Evolutionary conservation across 1,284 basidiomycete species (phyloP), one percentile per base, ranked within the genome.

Genomic region (Tremellales sp.): DNA sequence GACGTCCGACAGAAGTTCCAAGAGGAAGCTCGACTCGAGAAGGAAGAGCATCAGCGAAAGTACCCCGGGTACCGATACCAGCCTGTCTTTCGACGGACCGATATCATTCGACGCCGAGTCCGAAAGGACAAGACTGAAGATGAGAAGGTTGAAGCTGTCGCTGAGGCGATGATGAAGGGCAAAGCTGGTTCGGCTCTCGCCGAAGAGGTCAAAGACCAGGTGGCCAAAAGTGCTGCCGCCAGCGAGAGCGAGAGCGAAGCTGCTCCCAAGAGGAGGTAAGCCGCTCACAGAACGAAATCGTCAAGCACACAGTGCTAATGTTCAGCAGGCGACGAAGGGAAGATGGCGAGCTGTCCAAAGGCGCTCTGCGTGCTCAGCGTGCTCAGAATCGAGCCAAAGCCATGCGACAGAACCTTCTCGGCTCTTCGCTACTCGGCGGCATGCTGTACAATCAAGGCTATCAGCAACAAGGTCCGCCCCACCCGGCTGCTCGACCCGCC

Each of bases 21-120:
- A 39, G 67, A 70, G 46, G 53, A 65, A 50, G 70, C 70, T 3
- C 51, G 62, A 15, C 47, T 61, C 40, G 70, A 72, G 44, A 72
- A 72, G 45, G 68, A 70, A 44, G 70, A 72, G 48, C 70, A 72
- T 56, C 61, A 65, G 33, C 54, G 62, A 26, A 64, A 58, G 39
- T 69, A 69, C 51, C 70, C 70, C 1, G 61, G 63, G n/a, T 72
- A 72, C 43, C 57, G 70, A n/a, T 72, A 72, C 49, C 70, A 72
- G 45, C 70, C 70, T 11, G 68, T 68, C 12, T 68, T 65, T 45
- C 54, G 68, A 5, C 58, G 70, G 15, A 68, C 65, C 21, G 65
- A 72, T 46, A 70, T 72, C 40, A 68, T 72, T 39, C 60, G 70
- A 31, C 58, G 70, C 13, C 60, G 70, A 29, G 70, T 72, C 2